Conservation (phyloP, 148 eudicot genomes). For the Nepenthes gracilis region DNA sequence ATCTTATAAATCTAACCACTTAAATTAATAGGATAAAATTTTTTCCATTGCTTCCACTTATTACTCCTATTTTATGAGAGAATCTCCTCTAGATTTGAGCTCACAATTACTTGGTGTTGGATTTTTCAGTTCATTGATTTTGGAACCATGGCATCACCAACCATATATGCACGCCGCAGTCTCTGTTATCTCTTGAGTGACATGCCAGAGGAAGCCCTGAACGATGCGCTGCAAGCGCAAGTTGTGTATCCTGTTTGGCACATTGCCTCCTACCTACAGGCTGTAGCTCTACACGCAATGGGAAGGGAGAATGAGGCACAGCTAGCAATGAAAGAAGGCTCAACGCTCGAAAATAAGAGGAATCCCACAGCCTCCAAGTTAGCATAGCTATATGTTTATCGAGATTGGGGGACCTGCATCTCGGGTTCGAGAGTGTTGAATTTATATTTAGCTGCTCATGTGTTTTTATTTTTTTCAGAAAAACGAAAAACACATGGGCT, state of each 20-base stretch:
- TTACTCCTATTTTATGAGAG: too few relatives aligned
- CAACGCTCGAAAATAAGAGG: slow-evolving; percentile 60
- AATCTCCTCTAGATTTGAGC: too few relatives aligned
- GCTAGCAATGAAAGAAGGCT: slow-evolving; percentile 74
- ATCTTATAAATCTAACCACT: too few relatives aligned
- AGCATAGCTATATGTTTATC: too few relatives aligned
- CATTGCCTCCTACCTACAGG: slow-evolving; percentile 74
- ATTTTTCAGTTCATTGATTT: slow-evolving; percentile 67
- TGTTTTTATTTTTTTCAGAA: too few relatives aligned
- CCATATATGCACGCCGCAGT: slow-evolving; percentile 86
- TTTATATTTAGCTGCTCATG: too few relatives aligned
- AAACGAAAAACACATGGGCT: too few relatives aligned
- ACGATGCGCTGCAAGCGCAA: slow-evolving; percentile 77
- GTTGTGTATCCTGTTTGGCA: slow-evolving; percentile 80
- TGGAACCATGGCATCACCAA: slow-evolving; percentile 85
- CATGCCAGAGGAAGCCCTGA: slow-evolving; percentile 72
- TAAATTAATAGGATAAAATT: too few relatives aligned
- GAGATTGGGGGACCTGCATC: too few relatives aligned
- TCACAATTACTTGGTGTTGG: neutral
- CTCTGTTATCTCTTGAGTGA: slow-evolving; percentile 70
- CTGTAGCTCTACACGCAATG: slow-evolving; percentile 56
- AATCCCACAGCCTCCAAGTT: neutral
- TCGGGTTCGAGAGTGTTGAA: too few relatives aligned
- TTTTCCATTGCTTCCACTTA: too few relatives aligned
- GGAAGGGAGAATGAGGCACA: slow-evolving; percentile 77